Base-by-base conservation (phyloP, 495 filamentous ascomycete genomes). In the Choiromyces venosus region DNA sequence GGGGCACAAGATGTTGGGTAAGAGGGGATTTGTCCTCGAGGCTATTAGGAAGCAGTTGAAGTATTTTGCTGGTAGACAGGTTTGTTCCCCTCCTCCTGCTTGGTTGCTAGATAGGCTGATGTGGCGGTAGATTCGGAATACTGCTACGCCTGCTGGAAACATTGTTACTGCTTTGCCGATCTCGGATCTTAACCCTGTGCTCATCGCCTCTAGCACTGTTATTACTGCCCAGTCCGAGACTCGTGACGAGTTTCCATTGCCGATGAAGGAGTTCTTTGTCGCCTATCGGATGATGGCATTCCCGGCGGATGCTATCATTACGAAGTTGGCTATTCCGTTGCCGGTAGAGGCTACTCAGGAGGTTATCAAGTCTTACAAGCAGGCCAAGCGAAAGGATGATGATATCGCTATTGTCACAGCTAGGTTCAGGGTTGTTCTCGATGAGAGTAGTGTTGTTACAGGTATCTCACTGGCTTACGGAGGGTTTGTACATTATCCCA, bases 331-430 rank as follows among this genome's bases (percentile, higher is more conserved):
- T 37, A 65, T 79, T 42, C 79, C 79, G 61, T 88, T 90, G 14
- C 81, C 83, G 52, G 84, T 85, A 0, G 73, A 81, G 37, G 81
- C 84, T 74, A 84, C 82, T 69, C 85, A 84, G 39, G 91, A 91
- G 77, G 89, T 88, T 75, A 87, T 94, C 74, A 85, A 88, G 25
- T 88, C 94, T 2, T 97, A 97, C 82, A 98, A 98, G 82, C 94
- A 97, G 79, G 89, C 94, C 0, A 98, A 97, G 85, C 85, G 94
- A 68, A 97, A 97, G 78, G 94, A 97, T 79, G n/a, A n/a, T n/a
- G 94, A 98, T 83, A 97, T 97, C 81, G 94, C 94, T 14, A 97
- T 98, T 72, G 94, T 97, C 56, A 97, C 94, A 72, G 88, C 91
- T 12, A 91, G 93, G 7, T 82, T 97, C 46, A 89, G 91, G 65